phyloP scores from a whole-genome alignment of 441 rosid genomes.

The Erodium moschatum region DNA sequence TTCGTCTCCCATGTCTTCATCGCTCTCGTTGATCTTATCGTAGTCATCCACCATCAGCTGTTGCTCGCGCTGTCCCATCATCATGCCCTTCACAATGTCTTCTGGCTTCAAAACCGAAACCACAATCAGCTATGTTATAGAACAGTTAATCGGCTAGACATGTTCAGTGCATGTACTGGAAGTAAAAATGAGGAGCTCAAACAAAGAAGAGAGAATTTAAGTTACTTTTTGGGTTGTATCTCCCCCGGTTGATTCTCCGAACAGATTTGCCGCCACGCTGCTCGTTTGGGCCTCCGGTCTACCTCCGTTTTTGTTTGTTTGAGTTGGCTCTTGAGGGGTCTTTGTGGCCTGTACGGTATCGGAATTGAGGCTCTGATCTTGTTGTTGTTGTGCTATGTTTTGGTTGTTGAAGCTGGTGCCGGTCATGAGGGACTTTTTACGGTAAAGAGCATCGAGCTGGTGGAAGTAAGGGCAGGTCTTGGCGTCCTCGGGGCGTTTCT shows the following conservation, averaged over 20 bases:
- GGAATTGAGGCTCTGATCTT: slow-evolving; percentile 1
- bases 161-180: no score
- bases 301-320: slow-evolving; percentile 20
- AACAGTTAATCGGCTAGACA: no score
- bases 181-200: no score
- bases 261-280: slow-evolving; percentile 19
- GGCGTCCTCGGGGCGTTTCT: slow-evolving; percentile 62
- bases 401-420: slow-evolving; percentile 19
- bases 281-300: slow-evolving; percentile 17
- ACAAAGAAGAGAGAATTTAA: no score
- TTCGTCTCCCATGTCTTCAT: slow-evolving; percentile 26
- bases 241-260: slow-evolving; percentile 19
- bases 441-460: slow-evolving; percentile 57
- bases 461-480: slow-evolving; percentile 75
- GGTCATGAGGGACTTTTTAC: slow-evolving; percentile 34
- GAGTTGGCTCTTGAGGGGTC: no score
- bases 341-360: not conserved
- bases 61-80: slow-evolving; percentile 25
- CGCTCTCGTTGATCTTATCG: slow-evolving; percentile 35
- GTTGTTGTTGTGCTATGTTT: slow-evolving; percentile 21
- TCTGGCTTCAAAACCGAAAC: slow-evolving; percentile 73
- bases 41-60: slow-evolving; percentile 32
- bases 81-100: slow-evolving; percentile 38
- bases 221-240: slow-evolving; percentile 37
- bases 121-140: slow-evolving; percentile 33